A percentile compares a stretch with the other conserved stretches of the same genome.
Evolutionary conservation across 257 asterid species (phyloP).

Genomic region (Solanum appendiculatum): DNA sequence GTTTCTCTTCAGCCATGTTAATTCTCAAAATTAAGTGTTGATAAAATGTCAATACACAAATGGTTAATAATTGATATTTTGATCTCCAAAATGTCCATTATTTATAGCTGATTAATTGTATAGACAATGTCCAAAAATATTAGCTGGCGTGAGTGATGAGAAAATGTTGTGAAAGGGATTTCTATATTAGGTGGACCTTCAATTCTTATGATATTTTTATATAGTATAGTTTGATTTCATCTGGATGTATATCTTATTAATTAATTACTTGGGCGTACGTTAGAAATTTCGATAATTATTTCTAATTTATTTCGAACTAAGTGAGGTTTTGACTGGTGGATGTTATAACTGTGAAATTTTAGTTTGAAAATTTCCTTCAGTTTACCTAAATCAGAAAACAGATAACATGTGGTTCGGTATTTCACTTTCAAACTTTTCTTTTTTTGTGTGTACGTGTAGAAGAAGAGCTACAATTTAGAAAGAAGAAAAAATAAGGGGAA

Average conservation of each 20-base stretch:
- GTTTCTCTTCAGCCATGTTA: conserved; percentile 25
- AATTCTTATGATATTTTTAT: not conserved
- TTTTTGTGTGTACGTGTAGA: not conserved
- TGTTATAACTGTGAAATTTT: not conserved
- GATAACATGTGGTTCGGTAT: not conserved
- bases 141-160: not conserved
- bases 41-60: not conserved
- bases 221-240: not conserved
- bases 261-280: not conserved
- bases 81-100: not conserved
- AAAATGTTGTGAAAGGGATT: not conserved
- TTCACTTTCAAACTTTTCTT: not conserved
- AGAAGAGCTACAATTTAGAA: not conserved
- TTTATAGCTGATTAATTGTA: not conserved
- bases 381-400: not conserved
- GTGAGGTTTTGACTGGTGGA: not conserved
- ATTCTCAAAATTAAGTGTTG: not conserved
- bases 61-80: not conserved
- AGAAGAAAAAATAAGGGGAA: no score
- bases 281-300: not conserved
- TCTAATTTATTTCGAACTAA: not conserved
- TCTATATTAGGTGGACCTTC: not conserved
- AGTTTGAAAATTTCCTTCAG: not conserved
- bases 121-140: not conserved
- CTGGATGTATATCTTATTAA: not conserved